Conservation (phyloP, 164 flowering plant species). For the Hamamelis virginiana region DNA sequence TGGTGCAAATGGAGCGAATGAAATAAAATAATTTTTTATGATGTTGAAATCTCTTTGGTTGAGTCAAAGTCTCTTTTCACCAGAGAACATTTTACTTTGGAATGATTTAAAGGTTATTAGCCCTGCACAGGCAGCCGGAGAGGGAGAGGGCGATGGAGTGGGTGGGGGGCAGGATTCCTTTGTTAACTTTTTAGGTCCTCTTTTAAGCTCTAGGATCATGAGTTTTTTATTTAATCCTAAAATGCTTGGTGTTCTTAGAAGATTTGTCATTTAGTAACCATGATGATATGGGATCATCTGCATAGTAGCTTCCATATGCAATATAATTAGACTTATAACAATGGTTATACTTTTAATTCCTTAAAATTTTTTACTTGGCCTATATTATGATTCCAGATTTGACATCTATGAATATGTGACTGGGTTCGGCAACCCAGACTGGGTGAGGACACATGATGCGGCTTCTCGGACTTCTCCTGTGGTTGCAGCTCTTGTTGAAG, state of each 20-base stretch:
- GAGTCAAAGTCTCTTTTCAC: too few species aligned
- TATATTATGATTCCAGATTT: constrained; percentile 44
- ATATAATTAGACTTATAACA: neutral
- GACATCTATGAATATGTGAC: constrained; percentile 85
- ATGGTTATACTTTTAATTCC: neutral
- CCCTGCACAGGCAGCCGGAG: too few species aligned
- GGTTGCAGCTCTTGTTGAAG: constrained; percentile 71
- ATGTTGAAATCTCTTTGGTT: too few species aligned
- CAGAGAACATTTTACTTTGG: too few species aligned
- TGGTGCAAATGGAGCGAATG: too few species aligned
- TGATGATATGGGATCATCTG: neutral
- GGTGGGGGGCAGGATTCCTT: too few species aligned
- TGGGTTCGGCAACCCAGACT: constrained; percentile 89
- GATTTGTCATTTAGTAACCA: neutral
- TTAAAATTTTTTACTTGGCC: neutral
- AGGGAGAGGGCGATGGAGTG: too few species aligned
- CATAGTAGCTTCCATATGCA: neutral
- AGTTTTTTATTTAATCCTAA: neutral
- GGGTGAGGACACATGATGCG: constrained; percentile 77
- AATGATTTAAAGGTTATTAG: too few species aligned
- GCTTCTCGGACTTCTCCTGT: constrained; percentile 63
- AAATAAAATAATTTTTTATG: too few species aligned
- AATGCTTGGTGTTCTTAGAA: neutral
- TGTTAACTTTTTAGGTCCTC: neutral
- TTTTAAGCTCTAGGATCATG: too few species aligned